These are phyloP conservation scores for Cantharellus anzutake DNA, from an alignment of 768 basidiomycete species.

Conservation along the genomic window DNA sequence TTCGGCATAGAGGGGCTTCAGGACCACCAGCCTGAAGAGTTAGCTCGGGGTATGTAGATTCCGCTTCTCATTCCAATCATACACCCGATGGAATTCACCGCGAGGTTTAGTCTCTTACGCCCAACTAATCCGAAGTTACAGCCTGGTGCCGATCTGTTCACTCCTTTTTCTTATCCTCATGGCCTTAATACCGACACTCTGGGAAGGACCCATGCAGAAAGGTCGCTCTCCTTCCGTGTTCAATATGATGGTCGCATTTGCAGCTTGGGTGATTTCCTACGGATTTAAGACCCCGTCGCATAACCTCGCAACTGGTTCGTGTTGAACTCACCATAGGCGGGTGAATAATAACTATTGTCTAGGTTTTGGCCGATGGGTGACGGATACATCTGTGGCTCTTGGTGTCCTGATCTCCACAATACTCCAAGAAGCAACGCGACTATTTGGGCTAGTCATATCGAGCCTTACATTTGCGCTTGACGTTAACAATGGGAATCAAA, in stretches of 20 bases:
- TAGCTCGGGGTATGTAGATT: no score
- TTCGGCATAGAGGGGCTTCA: no score
- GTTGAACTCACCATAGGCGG: no score
- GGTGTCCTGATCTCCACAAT: no score
- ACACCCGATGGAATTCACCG: neutral
- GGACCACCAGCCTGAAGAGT: no score
- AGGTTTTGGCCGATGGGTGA: no score
- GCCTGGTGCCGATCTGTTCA: slow-evolving; percentile 5
- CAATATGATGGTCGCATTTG: slow-evolving; percentile 39
- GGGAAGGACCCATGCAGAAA: neutral
- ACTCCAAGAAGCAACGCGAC: no score
- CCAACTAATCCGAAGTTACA: slow-evolving; percentile 5
- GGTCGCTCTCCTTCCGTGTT: slow-evolving; percentile 24
- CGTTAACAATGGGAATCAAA: no score
- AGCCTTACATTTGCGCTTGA: no score
- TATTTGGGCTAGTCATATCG: no score
- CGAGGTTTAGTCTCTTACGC: slow-evolving; percentile 4
- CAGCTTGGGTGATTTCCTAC: slow-evolving; percentile 42
- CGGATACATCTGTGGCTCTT: no score
- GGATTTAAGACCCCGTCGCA: slow-evolving; percentile 32
- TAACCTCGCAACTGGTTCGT: slow-evolving; percentile 14
- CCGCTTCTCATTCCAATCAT: neutral
- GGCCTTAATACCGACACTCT: neutral
- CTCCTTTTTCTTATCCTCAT: slow-evolving; percentile 5
- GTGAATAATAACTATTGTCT: no score